Base-by-base conservation (phyloP, 495 filamentous ascomycete genomes). In the Clohesyomyces aquaticus region DNA sequence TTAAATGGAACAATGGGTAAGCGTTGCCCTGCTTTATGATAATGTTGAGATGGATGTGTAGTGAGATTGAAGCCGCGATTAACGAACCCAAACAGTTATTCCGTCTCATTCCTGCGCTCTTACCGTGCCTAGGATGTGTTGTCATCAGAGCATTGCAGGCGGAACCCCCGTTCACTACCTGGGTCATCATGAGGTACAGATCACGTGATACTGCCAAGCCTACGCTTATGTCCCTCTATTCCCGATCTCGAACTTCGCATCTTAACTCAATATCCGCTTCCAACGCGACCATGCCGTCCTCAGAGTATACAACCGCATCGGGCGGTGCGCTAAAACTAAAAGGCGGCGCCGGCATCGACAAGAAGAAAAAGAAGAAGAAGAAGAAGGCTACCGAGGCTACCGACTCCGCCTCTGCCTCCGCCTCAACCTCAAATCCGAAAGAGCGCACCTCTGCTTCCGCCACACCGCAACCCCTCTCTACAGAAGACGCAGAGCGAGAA, bases 321-420 rank as follows among this genome's bases (percentile, higher is more conserved):
- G 81, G 82, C 59, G 82, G 85, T 61, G 83, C 84, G 25, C 85
- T 95, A 45, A 91, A 91, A 72, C 83, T 96, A 46, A 96, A 96
- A 77, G 89, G 91, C 68, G 78, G 52, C 75, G 80, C 63, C 73
- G 82, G 66, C 73, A 82, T 67, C 81, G 85, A 85, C 69, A 85
- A 83, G 70, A 84, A 81, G 72, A 85, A 85, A 68, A 89, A 87
- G 75, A 85, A 85, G 72, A 84, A 85, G 73, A 82, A 82, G 65
- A 32, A 68, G 12, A 67, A 73, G 55, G 16, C 52, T n/a, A 55
- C 25, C 41, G 35, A 4, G 8, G 48, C 52, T 19, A 54, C 52
- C 0, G 54, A 69, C 63, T 35, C 59, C 26, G 53, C 51, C 61
- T 35, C 63, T 19, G 38, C 27, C 60, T 16, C 55, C 26, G 26